A percentile compares a stretch with the other conserved stretches of the same genome.
Evolutionary conservation across 2,329 filamentous ascomycete species (phyloP).

Genomic region (Pseudogymnoascus sp.): DNA sequence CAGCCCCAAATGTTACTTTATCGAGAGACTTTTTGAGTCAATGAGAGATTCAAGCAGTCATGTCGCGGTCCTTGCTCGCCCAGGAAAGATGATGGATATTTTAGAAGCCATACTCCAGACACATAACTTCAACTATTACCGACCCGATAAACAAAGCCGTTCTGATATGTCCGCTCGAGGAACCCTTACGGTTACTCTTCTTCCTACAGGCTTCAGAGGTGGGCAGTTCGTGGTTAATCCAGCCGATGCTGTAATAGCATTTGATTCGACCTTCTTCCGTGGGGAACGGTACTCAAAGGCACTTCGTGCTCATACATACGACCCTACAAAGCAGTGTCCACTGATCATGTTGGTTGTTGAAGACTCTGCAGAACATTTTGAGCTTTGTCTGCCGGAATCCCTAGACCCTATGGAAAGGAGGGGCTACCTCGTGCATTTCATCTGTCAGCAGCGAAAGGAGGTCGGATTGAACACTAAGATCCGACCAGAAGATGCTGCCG

Average conservation of each 20-base stretch:
- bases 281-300: slow-evolving; percentile 8
- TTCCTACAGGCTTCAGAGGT: slow-evolving; percentile 21
- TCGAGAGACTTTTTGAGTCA: slow-evolving; percentile 47
- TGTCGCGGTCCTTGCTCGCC: slow-evolving; percentile 49
- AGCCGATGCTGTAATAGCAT: slow-evolving; percentile 18
- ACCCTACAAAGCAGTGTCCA: slow-evolving; percentile 18
- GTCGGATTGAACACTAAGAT: slow-evolving; percentile 21
- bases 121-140: slow-evolving; percentile 32
- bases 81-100: slow-evolving; percentile 45
- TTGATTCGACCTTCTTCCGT: slow-evolving; percentile 13
- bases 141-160: slow-evolving; percentile 24
- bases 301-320: slow-evolving; percentile 12
- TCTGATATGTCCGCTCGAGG: slow-evolving; percentile 25
- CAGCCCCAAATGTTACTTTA: slow-evolving; percentile 55
- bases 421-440: slow-evolving; percentile 22
- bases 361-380: slow-evolving; percentile 30
- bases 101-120: slow-evolving; percentile 44
- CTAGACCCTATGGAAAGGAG: slow-evolving; percentile 21
- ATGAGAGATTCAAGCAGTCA: slow-evolving; percentile 40
- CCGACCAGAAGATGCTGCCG: slow-evolving; percentile 24
- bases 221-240: slow-evolving; percentile 14
- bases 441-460: slow-evolving; percentile 21
- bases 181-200: slow-evolving; percentile 22
- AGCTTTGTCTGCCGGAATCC: slow-evolving; percentile 22
- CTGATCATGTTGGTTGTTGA: slow-evolving; percentile 25